These are phyloP conservation scores for Mitragyna speciosa DNA, from an alignment of 257 asterid genomes.

Conservation along the genomic window DNA sequence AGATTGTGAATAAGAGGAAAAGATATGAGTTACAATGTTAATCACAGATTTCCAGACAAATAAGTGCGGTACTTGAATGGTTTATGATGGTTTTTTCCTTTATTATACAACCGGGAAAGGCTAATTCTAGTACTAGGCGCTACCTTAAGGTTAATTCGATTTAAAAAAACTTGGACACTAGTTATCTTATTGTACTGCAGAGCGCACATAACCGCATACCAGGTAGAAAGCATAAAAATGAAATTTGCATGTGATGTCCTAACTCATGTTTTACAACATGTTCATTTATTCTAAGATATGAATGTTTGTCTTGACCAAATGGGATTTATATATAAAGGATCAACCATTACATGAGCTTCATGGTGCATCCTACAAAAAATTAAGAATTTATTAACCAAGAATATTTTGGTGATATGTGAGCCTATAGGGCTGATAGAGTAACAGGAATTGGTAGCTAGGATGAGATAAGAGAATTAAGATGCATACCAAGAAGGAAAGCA, in stretches of 20 bases:
- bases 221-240: neutral
- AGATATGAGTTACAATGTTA: neutral
- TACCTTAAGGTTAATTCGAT: neutral
- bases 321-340: too few species aligned
- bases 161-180: neutral
- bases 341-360: too few species aligned
- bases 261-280: neutral
- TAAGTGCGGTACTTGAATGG: neutral
- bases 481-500: constrained; percentile 69
- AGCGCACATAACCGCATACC: neutral
- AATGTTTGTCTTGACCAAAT: too few species aligned
- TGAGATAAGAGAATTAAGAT: neutral
- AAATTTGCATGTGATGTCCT: neutral
- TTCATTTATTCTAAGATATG: neutral
- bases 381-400: neutral
- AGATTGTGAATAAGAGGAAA: neutral
- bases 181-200: neutral
- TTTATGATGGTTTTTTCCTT: neutral
- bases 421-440: too few species aligned
- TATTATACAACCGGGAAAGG: too few species aligned
- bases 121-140: too few species aligned
- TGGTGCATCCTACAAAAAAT: too few species aligned
- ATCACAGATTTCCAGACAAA: too few species aligned
- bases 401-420: neutral
- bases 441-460: neutral